phyloP scores from a whole-genome alignment of 495 filamentous ascomycete genomes.

The Jackrogersella multiformis region DNA sequence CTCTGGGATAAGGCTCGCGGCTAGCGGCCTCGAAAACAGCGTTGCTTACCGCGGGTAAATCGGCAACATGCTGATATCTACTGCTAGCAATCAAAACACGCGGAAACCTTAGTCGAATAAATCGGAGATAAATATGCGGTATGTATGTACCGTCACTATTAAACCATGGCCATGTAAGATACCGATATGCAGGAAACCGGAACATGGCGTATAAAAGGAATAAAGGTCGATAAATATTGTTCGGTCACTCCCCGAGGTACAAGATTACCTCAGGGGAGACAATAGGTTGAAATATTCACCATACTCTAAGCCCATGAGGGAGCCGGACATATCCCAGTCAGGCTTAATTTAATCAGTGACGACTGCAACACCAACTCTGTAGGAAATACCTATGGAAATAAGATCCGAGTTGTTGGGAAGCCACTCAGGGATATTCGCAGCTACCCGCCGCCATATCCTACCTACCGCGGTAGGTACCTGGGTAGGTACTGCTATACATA shows the following conservation, averaged over 20 bases:
- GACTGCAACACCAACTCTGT: neutral
- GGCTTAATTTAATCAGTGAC: neutral
- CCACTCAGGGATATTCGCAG: neutral
- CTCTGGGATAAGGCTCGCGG: constrained; percentile 16
- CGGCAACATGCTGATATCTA: neutral
- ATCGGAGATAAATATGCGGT: constrained; percentile 37
- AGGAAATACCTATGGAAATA: neutral
- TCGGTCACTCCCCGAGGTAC: neutral
- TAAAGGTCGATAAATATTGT: neutral
- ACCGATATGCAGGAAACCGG: constrained; percentile 16
- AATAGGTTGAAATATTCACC: neutral
- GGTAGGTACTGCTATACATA: no score
- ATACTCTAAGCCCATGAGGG: neutral
- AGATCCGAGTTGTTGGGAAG: constrained; percentile 11
- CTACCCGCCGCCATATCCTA: constrained; percentile 6
- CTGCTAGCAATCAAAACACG: constrained; percentile 12
- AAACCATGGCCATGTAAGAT: constrained; percentile 9
- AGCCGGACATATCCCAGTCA: neutral
- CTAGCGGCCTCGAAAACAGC: constrained; percentile 19
- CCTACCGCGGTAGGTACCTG: no score
- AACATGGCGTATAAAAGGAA: neutral
- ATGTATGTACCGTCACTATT: neutral
- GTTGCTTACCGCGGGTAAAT: constrained; percentile 9
- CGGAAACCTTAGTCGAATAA: constrained; percentile 9
- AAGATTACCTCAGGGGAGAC: neutral